Conservation (phyloP, 2,329 filamentous ascomycete species). For the Fusarium mundagurra region DNA sequence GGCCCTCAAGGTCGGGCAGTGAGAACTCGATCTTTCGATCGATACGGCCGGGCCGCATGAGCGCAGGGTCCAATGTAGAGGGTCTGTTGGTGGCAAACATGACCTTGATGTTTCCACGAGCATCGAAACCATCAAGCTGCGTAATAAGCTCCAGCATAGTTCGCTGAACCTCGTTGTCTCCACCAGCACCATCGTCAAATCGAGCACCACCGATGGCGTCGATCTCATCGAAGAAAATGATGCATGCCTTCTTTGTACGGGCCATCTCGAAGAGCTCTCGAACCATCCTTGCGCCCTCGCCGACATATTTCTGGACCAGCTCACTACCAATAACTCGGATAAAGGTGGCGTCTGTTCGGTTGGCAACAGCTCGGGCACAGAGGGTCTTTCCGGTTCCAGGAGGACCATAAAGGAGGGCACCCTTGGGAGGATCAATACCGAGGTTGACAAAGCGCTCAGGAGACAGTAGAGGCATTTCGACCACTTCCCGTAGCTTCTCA, state of each 20-base stretch:
- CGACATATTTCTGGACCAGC: conserved; percentile 98
- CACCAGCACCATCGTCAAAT: conserved; percentile 95
- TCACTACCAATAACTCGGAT: conserved; percentile 98
- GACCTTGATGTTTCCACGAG: conserved; percentile 97
- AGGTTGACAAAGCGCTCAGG: conserved; percentile 97
- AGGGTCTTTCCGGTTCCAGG: conserved; percentile 99
- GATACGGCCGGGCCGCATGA: conserved; percentile 97
- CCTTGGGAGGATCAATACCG: conserved; percentile 99
- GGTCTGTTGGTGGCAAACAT: conserved; percentile 99
- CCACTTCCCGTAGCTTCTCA: conserved; percentile 97
- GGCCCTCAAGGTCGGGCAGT: conserved; percentile 93
- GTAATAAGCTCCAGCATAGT: conserved; percentile 99
- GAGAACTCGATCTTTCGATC: conserved; percentile 99
- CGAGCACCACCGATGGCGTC: conserved; percentile 95
- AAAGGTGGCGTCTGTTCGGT: conserved; percentile 97
- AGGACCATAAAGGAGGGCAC: conserved; percentile 93
- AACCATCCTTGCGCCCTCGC: conserved; percentile 98
- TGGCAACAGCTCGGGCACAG: conserved; percentile 95
- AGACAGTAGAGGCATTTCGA: conserved; percentile 96
- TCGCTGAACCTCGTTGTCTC: conserved; percentile 96
- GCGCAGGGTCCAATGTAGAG: conserved; percentile 92
- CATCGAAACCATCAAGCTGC: conserved; percentile 95
- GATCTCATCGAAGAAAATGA: conserved; percentile 97
- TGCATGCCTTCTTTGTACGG: conserved; percentile 98
- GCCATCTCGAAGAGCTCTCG: conserved; percentile 99